These are phyloP conservation scores for Suhomyces faveliae DNA, from an alignment of 805 yeast species.

Conservation along the genomic window DNA sequence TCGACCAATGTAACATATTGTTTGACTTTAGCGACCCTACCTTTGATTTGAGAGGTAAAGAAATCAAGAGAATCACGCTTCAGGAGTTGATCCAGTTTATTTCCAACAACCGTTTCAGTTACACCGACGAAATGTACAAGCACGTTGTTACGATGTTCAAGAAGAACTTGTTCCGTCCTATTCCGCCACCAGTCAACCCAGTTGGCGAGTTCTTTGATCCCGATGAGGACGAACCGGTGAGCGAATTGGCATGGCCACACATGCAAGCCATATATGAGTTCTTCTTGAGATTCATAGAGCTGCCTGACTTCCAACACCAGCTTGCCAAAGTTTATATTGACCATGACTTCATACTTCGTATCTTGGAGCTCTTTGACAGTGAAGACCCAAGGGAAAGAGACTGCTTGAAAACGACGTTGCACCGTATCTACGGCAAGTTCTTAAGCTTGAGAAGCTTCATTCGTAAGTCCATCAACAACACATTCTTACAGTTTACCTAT, in stretches of 20 bases:
- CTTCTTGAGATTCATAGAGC: conserved; percentile 86
- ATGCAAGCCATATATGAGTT: conserved; percentile 97
- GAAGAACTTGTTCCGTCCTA: conserved; percentile 86
- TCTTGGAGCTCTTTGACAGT: conserved; percentile 88
- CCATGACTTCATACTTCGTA: conserved; percentile 76
- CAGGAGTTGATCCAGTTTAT: conserved; percentile 89
- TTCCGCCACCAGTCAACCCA: conserved; percentile 98
- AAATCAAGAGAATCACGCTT: conserved; percentile 80
- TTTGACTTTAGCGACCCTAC: conserved; percentile 95
- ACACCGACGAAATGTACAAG: conserved; percentile 86
- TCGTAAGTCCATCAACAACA: conserved; percentile 86
- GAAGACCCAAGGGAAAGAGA: conserved; percentile 98
- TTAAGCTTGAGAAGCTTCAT: conserved; percentile 85
- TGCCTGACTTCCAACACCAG: conserved; percentile 91
- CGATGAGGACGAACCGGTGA: conserved; percentile 97
- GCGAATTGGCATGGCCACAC: conserved; percentile 97
- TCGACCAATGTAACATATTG: conserved; percentile 91
- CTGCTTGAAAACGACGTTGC: conserved; percentile 90
- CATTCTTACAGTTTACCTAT: conserved; percentile 87
- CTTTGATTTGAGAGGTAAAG: conserved; percentile 88
- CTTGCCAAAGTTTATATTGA: conserved; percentile 92
- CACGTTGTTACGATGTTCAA: conserved; percentile 89
- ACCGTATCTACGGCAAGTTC: conserved; percentile 94
- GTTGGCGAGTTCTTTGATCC: conserved; percentile 96
- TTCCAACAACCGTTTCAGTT: conserved; percentile 75